Evolutionary conservation across 768 basidiomycete genomes (phyloP).

Genomic region (Amanita jacksonii): DNA sequence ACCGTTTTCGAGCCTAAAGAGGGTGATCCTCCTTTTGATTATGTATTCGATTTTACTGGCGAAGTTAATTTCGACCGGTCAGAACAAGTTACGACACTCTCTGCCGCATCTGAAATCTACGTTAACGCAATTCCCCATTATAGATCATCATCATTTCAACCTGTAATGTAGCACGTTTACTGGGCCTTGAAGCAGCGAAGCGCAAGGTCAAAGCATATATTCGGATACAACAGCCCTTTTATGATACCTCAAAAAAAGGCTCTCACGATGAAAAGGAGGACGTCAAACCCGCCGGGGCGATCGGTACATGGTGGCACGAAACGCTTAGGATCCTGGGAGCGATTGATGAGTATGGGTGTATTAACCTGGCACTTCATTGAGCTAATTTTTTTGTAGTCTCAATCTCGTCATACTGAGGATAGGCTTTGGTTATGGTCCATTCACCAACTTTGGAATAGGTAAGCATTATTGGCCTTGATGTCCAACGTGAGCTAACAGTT

Average conservation of each 20-base stretch:
- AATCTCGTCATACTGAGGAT: conserved; percentile 73
- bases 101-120: conserved; percentile 6
- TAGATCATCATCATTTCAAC: conserved; percentile 78
- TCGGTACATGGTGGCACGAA: conserved; percentile 89
- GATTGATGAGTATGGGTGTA: conserved; percentile 50
- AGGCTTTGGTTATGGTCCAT: conserved; percentile 76
- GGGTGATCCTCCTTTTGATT: conserved; percentile 60
- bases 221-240: conserved; percentile 70
- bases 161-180: conserved; percentile 52
- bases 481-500: conserved; percentile 7
- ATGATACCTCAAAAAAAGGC: conserved; percentile 62
- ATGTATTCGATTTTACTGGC: conserved; percentile 82
- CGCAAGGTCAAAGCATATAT: conserved; percentile 73
- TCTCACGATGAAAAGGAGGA: conserved; percentile 64
- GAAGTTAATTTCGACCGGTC: conserved; percentile 68
- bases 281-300: conserved; percentile 55
- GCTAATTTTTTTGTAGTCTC: conserved; percentile 34
- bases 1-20: conserved; percentile 63
- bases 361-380: conserved; percentile 5
- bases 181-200: conserved; percentile 73
- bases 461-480: conserved; percentile 22
- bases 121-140: not conserved
- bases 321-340: conserved; percentile 64
- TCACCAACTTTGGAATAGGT: conserved; percentile 64
- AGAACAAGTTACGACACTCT: conserved; percentile 46